Conservation (phyloP, 768 basidiomycete species). For the Auriscalpium orientale region DNA sequence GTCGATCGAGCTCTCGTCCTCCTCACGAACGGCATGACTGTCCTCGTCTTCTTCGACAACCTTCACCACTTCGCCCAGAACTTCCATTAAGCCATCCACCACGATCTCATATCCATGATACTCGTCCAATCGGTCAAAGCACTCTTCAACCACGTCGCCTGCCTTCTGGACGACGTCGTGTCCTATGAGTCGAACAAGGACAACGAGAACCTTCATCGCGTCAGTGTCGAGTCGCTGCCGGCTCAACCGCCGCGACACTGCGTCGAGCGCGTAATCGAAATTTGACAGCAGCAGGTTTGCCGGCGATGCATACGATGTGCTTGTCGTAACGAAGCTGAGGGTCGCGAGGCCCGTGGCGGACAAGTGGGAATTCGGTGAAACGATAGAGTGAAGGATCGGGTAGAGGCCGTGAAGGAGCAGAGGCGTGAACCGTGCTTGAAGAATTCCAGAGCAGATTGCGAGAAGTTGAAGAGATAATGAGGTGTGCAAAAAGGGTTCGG, state of each 20-base stretch:
- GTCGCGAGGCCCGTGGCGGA: conserved; percentile 72
- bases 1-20: conserved; percentile 1
- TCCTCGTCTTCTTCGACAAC: conserved; percentile 57
- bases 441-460: conserved; percentile 59
- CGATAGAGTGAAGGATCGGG: conserved; percentile 77
- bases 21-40: conserved; percentile 13
- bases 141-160: conserved; percentile 92
- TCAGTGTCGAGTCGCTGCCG: conserved; percentile 77
- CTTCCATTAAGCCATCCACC: conserved; percentile 83
- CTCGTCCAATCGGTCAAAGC: conserved; percentile 93
- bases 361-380: conserved; percentile 61
- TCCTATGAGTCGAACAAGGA: conserved; percentile 84
- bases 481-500: conserved; percentile 63
- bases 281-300: conserved; percentile 87
- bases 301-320: conserved; percentile 82
- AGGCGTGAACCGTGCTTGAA: conserved; percentile 63
- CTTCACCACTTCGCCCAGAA: conserved; percentile 77
- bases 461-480: conserved; percentile 69
- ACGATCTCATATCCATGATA: conserved; percentile 88
- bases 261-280: conserved; percentile 93
- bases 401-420: conserved; percentile 77
- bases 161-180: conserved; percentile 81
- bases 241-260: conserved; percentile 77
- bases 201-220: conserved; percentile 80
- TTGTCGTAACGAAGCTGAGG: conserved; percentile 60